phyloP scores from a whole-genome alignment of 768 basidiomycete genomes.

The Lactarius hatsudake region DNA sequence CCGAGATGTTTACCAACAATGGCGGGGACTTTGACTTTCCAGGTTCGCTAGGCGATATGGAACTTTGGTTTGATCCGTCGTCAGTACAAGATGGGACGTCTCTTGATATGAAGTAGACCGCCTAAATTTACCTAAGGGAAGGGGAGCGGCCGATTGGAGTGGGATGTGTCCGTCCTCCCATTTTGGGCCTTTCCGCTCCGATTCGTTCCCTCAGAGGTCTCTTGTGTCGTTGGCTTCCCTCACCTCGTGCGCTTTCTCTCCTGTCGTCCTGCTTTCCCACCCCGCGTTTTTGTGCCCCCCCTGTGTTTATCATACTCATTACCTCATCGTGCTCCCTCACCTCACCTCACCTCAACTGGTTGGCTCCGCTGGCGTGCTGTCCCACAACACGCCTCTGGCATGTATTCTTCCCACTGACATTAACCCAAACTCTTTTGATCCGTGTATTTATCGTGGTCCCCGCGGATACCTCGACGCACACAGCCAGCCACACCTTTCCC shows the following conservation, averaged over 20 bases:
- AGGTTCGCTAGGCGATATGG: conserved; percentile 4
- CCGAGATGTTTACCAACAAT: conserved; percentile 10
- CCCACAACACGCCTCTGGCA: neutral
- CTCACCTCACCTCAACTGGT: conserved; percentile 6
- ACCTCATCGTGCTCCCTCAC: conserved; percentile 10
- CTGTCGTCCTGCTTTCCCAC: conserved; percentile 6
- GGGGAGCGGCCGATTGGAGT: neutral
- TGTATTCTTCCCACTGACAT: conserved; percentile 20
- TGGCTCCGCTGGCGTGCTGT: conserved; percentile 2
- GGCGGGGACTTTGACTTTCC: conserved; percentile 20
- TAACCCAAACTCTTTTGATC: conserved; percentile 6
- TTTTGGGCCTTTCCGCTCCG: neutral
- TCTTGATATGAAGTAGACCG: conserved; percentile 12
- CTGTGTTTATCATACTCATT: conserved; percentile 9
- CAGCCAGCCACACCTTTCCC: conserved; percentile 2
- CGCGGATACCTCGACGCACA: conserved; percentile 25
- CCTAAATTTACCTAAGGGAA: neutral
- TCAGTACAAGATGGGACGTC: conserved; percentile 5
- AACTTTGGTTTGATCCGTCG: conserved; percentile 15
- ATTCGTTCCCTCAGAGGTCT: neutral
- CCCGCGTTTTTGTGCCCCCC: neutral
- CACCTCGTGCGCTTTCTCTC: neutral
- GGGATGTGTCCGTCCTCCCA: neutral
- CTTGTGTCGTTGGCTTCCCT: conserved; percentile 6
- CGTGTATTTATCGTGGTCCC: conserved; percentile 23